phyloP scores from a whole-genome alignment of 352 stramenopile species.

The Globisporangium recalcitrans region DNA sequence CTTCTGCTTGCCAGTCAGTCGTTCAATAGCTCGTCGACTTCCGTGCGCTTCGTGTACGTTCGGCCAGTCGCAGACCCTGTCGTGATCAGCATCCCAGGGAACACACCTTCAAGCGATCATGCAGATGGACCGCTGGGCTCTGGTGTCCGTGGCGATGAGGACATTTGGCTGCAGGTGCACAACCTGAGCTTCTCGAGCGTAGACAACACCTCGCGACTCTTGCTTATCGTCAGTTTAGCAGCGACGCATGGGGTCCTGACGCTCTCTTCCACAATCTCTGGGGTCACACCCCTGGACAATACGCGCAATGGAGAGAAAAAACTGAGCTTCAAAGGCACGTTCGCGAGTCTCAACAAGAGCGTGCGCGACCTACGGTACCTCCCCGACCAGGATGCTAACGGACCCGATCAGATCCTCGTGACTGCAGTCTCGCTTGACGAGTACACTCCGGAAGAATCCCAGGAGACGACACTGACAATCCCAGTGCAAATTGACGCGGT shows the following conservation, averaged over 20 bases:
- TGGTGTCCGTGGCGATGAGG: conserved; percentile 41
- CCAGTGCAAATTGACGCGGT: conserved; percentile 36
- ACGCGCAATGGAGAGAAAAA: conserved; percentile 7
- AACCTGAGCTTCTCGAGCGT: conserved; percentile 37
- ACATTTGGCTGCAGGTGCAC: conserved; percentile 27
- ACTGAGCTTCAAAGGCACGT: conserved; percentile 31
- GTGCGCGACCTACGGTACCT: conserved; percentile 38
- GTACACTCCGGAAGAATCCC: conserved; percentile 33
- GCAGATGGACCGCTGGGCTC: conserved; percentile 14
- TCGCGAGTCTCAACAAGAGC: conserved; percentile 37
- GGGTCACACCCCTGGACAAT: conserved; percentile 25
- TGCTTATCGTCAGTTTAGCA: conserved; percentile 17
- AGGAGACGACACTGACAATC: conserved; percentile 22
- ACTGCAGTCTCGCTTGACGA: conserved; percentile 36
- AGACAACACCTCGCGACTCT: conserved; percentile 35
- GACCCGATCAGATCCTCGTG: conserved; percentile 39
- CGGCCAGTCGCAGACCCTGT: conserved; percentile 26
- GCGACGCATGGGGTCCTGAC: conserved; percentile 6
- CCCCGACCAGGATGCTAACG: conserved; percentile 34
- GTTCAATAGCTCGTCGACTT: conserved; percentile 33
- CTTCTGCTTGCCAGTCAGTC: background rate
- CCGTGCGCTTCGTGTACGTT: conserved; percentile 32
- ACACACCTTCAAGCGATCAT: conserved; percentile 28
- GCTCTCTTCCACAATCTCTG: conserved; percentile 11
- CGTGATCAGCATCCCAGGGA: conserved; percentile 23